phyloP scores from a whole-genome alignment of 345 rosid genomes.

The Conringia planisiliqua region DNA sequence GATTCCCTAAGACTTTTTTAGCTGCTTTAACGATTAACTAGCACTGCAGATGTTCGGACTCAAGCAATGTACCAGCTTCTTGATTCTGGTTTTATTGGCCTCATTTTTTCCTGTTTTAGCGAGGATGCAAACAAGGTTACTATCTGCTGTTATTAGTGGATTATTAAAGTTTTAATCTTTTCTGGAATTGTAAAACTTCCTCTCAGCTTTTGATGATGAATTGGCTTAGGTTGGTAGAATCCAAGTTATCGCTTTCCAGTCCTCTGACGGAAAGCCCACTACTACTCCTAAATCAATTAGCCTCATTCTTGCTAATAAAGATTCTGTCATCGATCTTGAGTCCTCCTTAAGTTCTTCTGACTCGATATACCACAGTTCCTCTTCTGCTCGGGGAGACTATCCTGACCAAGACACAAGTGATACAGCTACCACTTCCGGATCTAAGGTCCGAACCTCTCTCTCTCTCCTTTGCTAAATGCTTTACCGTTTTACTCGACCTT shows the following conservation, averaged over 20 bases:
- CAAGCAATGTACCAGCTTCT: conserved; percentile 99
- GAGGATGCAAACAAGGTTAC: conserved; percentile 86
- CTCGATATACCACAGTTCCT: conserved; percentile 41
- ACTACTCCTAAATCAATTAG: conserved; percentile 45
- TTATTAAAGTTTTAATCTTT: background rate
- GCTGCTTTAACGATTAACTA: background rate
- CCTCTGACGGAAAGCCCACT: conserved; percentile 79
- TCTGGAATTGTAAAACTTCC: background rate
- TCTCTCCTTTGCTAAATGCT: background rate
- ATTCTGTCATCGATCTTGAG: conserved; percentile 60
- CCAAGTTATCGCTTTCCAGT: conserved; percentile 97
- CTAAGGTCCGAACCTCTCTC: conserved; percentile 44
- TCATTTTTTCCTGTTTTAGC: conserved; percentile 91
- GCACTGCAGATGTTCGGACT: conserved; percentile 84
- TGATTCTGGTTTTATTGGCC: conserved; percentile 93
- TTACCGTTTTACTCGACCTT: background rate
- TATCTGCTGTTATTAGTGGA: background rate
- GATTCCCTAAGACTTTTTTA: background rate
- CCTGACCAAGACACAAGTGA: conserved; percentile 69
- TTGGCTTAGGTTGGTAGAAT: conserved; percentile 74
- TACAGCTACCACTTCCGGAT: conserved; percentile 44
- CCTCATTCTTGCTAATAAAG: conserved; percentile 50
- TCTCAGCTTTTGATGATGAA: background rate
- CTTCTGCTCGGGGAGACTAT: conserved; percentile 42
- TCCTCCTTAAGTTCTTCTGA: conserved; percentile 77